Evolutionary conservation across 495 filamentous ascomycete genomes (phyloP), one percentile per base, ranked within the genome.

Genomic region (Ramalina peruviana): DNA sequence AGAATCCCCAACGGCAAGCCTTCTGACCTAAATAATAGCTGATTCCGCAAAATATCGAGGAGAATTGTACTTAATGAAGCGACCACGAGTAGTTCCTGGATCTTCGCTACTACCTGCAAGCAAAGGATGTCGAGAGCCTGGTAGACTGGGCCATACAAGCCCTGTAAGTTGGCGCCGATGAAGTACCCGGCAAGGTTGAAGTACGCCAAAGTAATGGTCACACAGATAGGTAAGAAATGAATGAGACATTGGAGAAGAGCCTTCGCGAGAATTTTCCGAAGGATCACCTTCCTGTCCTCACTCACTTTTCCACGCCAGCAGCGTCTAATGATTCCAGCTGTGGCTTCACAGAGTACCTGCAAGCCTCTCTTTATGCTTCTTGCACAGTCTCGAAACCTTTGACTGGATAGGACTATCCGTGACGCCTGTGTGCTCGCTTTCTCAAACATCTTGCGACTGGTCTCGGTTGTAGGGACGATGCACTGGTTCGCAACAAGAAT

Each of bases 81-180:
- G 9, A 49, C 47, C 15, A 49, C 40, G 6, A 49, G 47, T 25
- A 49, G 20, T 41, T 49, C 47, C 47, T 49, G 23, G 15, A 52
- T 27, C 30, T 52, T 52, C 17, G 50, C 50, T 26, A 43, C 40
- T 23, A 52, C 42, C 42, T 52, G 50, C 20, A 52, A 43, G 21
- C 50, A 43, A 13, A 52, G 50, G 11, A 25, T 26, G 17, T 52
- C 50, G 46, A 52, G 42, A 27, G 23, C 19, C 30, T 52, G 50
- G 38, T 26, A 46, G 3, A 30, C 33, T 7, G 16, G 42, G 9
- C 50, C 40, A 16, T 27, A 19, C 17, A 43, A 30, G 20, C 50
- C 50, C 16, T 52, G 50, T 4, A 52, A 46, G 9, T 52, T 21
- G 6, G 17, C 16, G 3, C 50, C 50, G 21, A 52, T 52, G 23